A percentile compares a stretch with the other conserved stretches of the same genome.
Conservation (phyloP, 257 asterid genomes). For the Galeopsis tetrahit region DNA sequence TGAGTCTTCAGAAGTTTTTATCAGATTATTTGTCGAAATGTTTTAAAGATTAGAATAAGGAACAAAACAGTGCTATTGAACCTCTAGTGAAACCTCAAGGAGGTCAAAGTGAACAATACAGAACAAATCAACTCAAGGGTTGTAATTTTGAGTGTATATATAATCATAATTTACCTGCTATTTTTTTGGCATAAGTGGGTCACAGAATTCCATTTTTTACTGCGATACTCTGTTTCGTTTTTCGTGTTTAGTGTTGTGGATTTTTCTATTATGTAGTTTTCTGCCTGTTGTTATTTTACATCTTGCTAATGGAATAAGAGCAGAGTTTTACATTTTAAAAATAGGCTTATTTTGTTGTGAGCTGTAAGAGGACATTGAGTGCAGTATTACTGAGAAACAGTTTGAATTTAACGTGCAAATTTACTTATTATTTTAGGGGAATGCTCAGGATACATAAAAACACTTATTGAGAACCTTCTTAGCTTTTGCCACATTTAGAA, state of each 20-base stretch:
- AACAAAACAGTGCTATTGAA: neutral
- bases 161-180: neutral
- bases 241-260: neutral
- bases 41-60: neutral
- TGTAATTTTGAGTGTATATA: conserved; percentile 25
- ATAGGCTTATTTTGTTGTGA: neutral
- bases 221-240: neutral
- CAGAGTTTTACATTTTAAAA: neutral
- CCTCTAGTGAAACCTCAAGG: neutral
- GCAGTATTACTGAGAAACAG: neutral
- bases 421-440: neutral
- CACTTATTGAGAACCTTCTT: neutral
- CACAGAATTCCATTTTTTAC: neutral
- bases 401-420: neutral
- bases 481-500: neutral
- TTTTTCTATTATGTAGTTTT: neutral
- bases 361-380: neutral
- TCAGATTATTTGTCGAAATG: neutral
- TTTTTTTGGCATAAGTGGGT: no score
- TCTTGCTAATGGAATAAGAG: neutral
- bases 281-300: neutral
- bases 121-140: conserved; percentile 1
- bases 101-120: conserved; percentile 11
- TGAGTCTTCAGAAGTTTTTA: conserved; percentile 34
- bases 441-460: neutral